Evolutionary conservation across 164 flowering plant species (phyloP).

Genomic region (Tinospora cordifolia): DNA sequence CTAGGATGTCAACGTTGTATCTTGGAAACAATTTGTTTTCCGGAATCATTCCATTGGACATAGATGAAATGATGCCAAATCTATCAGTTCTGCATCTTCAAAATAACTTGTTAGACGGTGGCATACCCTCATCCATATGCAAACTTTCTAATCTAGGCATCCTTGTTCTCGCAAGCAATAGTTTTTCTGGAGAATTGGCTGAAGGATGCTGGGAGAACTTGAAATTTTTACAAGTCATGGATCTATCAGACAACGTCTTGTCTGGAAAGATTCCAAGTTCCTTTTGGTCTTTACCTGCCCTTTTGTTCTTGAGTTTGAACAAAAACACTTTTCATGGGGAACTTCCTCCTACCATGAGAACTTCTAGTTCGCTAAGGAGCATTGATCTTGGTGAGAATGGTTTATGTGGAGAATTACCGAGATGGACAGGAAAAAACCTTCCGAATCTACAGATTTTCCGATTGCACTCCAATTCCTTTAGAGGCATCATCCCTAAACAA

Average conservation of each 20-base stretch:
- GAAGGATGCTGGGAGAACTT: neutral
- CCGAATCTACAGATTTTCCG: slow-evolving; percentile 2
- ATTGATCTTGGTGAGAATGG: slow-evolving; percentile 31
- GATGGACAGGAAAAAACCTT: slow-evolving; percentile 19
- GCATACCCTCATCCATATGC: slow-evolving; percentile 2
- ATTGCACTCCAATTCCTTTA: slow-evolving; percentile 24
- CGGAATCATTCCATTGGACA: slow-evolving; percentile 1
- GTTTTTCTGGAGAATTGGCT: slow-evolving; percentile 11
- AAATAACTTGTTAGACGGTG: neutral
- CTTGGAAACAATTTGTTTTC: slow-evolving; percentile 10
- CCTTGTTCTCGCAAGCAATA: slow-evolving; percentile 13
- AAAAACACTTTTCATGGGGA: slow-evolving; percentile 20
- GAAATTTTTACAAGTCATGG: neutral
- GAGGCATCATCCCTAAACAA: slow-evolving; percentile 20
- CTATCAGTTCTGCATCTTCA: neutral
- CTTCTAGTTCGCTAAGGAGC: slow-evolving; percentile 5
- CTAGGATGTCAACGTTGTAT: neutral
- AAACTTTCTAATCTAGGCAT: neutral
- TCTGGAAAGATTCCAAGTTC: slow-evolving; percentile 30
- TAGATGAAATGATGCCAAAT: neutral
- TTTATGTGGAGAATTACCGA: slow-evolving; percentile 26
- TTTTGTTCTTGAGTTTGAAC: slow-evolving; percentile 10
- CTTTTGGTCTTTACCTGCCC: neutral
- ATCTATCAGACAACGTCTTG: slow-evolving; percentile 21
- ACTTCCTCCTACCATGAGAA: slow-evolving; percentile 19